These are phyloP conservation scores for Urtica urens DNA, from an alignment of 306 rosid species.

Conservation along the genomic window DNA sequence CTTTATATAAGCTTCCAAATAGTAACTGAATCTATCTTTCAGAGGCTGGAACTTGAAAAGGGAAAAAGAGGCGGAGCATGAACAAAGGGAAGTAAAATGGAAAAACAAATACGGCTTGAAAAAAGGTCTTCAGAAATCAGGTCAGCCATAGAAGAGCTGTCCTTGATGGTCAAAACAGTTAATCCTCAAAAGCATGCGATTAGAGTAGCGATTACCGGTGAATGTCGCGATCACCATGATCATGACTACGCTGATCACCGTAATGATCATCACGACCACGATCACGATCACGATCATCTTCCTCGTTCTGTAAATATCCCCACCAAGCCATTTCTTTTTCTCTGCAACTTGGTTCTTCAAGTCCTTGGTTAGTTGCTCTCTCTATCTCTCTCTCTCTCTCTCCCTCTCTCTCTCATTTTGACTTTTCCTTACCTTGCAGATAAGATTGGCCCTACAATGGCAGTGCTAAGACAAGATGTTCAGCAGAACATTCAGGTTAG, in stretches of 20 bases:
- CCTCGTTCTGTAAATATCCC: conserved; percentile 28
- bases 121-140: conserved; percentile 37
- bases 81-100: conserved; percentile 13
- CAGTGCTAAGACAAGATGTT: conserved; percentile 76
- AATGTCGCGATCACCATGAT: too few relatives aligned
- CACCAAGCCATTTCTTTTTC: conserved; percentile 58
- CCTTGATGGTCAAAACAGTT: conserved; percentile 25
- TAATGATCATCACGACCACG: conserved; percentile 9
- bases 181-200: conserved; percentile 12
- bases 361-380: conserved; percentile 54
- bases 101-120: not conserved
- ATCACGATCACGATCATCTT: not conserved
- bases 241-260: conserved; percentile 12
- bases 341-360: conserved; percentile 55
- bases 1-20: too few relatives aligned
- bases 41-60: too few relatives aligned
- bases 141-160: conserved; percentile 59
- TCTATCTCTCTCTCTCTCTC: not conserved
- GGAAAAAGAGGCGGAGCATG: too few relatives aligned
- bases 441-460: conserved; percentile 93
- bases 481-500: conserved; percentile 70
- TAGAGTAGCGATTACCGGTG: conserved; percentile 23
- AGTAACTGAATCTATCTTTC: too few relatives aligned
- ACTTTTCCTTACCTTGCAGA: conserved; percentile 37
- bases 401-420: not conserved